phyloP scores from a whole-genome alignment of 1,284 basidiomycete genomes.

The Fomitiporia mediterranea region DNA sequence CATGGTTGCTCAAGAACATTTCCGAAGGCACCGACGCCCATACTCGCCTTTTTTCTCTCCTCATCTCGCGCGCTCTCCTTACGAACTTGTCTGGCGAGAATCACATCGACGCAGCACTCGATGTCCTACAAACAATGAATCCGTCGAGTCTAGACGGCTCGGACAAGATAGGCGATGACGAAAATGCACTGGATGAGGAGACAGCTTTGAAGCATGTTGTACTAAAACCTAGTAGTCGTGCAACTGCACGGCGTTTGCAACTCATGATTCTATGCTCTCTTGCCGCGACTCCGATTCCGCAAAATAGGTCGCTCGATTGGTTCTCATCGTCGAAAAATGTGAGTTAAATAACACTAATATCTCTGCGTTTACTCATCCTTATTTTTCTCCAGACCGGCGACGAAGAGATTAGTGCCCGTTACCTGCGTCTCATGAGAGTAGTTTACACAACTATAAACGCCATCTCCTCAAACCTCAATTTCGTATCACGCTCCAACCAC shows the following conservation, averaged over 20 bases:
- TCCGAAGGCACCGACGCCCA: slow-evolving; percentile 42
- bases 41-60: slow-evolving; percentile 50
- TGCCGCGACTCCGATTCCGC: slow-evolving; percentile 44
- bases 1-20: slow-evolving; percentile 45
- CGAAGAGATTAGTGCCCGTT: slow-evolving; percentile 36
- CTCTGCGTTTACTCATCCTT: not conserved
- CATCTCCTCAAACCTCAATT: slow-evolving; percentile 35
- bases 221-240: slow-evolving; percentile 54
- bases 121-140: slow-evolving; percentile 44
- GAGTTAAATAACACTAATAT: not conserved
- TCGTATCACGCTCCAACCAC: slow-evolving; percentile 58
- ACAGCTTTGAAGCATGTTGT: slow-evolving; percentile 45
- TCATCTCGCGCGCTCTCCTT: slow-evolving; percentile 56
- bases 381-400: slow-evolving; percentile 21
- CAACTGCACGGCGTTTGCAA: slow-evolving; percentile 52
- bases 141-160: slow-evolving; percentile 39
- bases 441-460: slow-evolving; percentile 61
- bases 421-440: slow-evolving; percentile 50
- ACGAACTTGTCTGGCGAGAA: slow-evolving; percentile 48
- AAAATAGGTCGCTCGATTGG: slow-evolving; percentile 42
- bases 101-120: slow-evolving; percentile 50
- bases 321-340: slow-evolving; percentile 26
- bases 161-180: slow-evolving; percentile 40
- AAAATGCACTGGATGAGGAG: slow-evolving; percentile 29
- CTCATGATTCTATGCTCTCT: slow-evolving; percentile 48